Evolutionary conservation across 441 rosid species (phyloP), one percentile per base, ranked within the genome.

Genomic region (Flueggea neowawraea): DNA sequence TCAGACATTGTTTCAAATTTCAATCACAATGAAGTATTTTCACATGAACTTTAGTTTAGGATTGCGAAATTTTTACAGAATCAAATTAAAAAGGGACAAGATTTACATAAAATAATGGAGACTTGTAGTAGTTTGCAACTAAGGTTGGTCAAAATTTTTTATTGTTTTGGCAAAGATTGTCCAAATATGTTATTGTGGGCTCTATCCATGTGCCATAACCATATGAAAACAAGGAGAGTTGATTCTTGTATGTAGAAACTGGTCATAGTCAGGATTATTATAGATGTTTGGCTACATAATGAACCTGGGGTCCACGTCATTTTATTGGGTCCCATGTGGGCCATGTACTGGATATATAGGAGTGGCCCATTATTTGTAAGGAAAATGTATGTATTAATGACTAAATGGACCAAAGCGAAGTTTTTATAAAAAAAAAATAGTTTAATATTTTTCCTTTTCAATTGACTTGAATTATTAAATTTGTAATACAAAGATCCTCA

Each of bases 161-260:
- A 2, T 22, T 22, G 28, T 22, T 36, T 36, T 36, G 41, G 41
- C 41, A 36, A 36, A 5, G 41, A 36, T 8, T 36, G 41, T 36
- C 41, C 41, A 36, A 47, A 47, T 47, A 47, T 10, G 14, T 47
- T 47, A 47, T 6, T 43, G 69, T 70, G 73, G 74, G 76, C 78
- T 79, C 66, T 52, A 65, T 73, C 78, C 84, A 75, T 68, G 80
- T 75, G 84, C 76, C 60, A n/a, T n/a, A n/a, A n/a, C n/a, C n/a
- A 36, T 48, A 57, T 47, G n/a, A 57, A 73, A 68, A 33, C 53
- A 64, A 68, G 31, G 12, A n/a, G n/a, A 56, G 16, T n/a, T 31
- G 16, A 2, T 41, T 55, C 17, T 36, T 59, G 32, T 39, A 5
- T 36, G 41, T 5, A 36, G 9, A 36, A 36, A 36, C 6, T 5